Evolutionary conservation across 2,329 filamentous ascomycete genomes (phyloP), one percentile per base, ranked within the genome.

Genomic region (Seiridium cupressi): DNA sequence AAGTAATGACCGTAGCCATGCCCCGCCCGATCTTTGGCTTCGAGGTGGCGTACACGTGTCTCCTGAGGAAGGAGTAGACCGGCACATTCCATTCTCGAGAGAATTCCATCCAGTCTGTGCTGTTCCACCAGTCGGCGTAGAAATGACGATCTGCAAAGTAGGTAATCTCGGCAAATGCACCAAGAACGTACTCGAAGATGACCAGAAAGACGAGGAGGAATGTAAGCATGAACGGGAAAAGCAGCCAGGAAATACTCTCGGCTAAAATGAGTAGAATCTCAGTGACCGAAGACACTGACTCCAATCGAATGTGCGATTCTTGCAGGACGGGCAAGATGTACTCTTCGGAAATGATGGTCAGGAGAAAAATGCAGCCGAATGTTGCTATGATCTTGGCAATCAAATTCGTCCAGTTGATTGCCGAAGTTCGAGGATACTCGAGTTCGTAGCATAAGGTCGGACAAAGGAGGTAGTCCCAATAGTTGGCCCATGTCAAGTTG

Each of bases 401-500:
- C 49, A 98, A 84, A 64, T 93, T 89, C 26, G 86, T 83, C 88
- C 91, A 97, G 67, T 91, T 86, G 60, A 92, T 87, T n/a, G 80
- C 78, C 10, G 83, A 73, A 9, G 86, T 93, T 54, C 95, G 89
- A 2, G 95, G 95, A 73, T 98, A 99, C 73, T 98, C 94, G 55
- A 98, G 83, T 76, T 99, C 95, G 76, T 99, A 99, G 81, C 95
- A 99, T 26, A 99, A 84, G 0, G 95, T 99, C 13, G 95, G 95
- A 70, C 93, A 98, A 70, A 95, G 86, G 9, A 97, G 79, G 73
- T 89, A 98, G 78, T 98, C 95, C 60, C 86, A 66, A 72, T 91
- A 97, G 77, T 98, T 98, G 66, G 78, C 68, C 74, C 89, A 82
- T 0, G 91, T 95, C 51, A 99, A 83, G 74, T 98, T 99, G 64